Evolutionary conservation across 2,329 filamentous ascomycete species (phyloP), one percentile per base, ranked within the genome.

Genomic region (Hypoxylon sp.): DNA sequence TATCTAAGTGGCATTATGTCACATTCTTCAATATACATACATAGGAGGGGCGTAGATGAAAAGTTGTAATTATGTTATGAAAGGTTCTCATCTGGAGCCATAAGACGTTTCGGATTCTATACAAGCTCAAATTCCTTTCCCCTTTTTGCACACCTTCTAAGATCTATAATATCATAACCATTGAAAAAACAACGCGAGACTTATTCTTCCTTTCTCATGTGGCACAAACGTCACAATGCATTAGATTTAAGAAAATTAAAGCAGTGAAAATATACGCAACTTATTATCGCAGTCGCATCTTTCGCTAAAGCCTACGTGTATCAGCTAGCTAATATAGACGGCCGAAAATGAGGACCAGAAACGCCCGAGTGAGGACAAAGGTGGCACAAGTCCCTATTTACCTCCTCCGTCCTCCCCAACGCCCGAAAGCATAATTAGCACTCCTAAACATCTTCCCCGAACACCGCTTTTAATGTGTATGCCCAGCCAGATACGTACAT

Each of bases 401-500:
- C 65, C 58, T 65, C 46, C 62, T 51, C 61, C 59, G 30, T 61
- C 52, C 59, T 56, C 61, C 49, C 61, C 61, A 68, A 70, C 73
- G 65, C 68, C 66, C 12, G 12, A 14, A 14, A 11, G 30, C 71
- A 71, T 68, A 65, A 64, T 71, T 60, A 59, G 49, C 57, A 64
- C 61, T 57, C 56, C 74, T 72, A 73, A 38, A 50, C 16, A 30
- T 72, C 74, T 60, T 60, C 62, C 64, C 70, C 68, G 68, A 79
- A 78, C 80, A 79, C 80, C 81, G 74, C 77, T 82, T 83, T 83
- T 82, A 71, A 78, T 82, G 78, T 80, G 78, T 82, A 77, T 80
- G 74, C 75, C 78, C 77, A 72, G 72, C 79, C 74, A 57, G 67
- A 70, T 74, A 76, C 73, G 70, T 75, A 73, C 69, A 73, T 53